A percentile compares a stretch with the other conserved stretches of the same genome.
These are phyloP conservation scores for Saccharomyces kudriavzevii DNA, from an alignment of 805 yeast species.

Conservation along the genomic window DNA sequence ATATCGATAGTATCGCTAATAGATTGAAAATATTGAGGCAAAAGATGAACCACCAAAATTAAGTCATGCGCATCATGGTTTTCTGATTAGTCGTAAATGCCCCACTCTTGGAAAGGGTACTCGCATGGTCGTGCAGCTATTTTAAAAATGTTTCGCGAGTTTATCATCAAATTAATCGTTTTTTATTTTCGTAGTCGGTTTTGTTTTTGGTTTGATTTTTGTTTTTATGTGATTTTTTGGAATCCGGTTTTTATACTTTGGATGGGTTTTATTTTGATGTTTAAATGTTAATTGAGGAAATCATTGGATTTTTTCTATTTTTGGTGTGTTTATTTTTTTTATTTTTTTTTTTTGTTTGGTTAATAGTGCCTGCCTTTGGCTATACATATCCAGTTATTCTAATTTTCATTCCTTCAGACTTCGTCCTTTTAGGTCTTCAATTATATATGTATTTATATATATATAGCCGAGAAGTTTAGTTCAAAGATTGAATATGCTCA, in stretches of 20 bases:
- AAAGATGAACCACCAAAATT: constrained; percentile 34
- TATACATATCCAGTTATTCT: neutral
- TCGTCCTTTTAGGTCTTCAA: neutral
- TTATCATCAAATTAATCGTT: neutral
- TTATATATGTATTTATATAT: neutral
- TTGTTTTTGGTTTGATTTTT: neutral
- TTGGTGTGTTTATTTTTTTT: neutral
- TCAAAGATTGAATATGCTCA: neutral
- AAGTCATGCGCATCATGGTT: neutral
- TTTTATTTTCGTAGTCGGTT: neutral
- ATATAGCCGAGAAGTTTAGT: neutral
- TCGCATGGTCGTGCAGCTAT: neutral
- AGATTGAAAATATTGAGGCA: constrained; percentile 63
- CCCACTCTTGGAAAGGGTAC: neutral
- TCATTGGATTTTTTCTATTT: neutral
- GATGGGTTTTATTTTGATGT: neutral
- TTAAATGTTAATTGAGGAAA: neutral
- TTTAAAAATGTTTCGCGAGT: neutral
- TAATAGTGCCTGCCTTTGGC: neutral
- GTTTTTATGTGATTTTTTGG: neutral
- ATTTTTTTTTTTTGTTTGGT: neutral
- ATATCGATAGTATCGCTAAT: constrained; percentile 74
- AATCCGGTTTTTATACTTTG: neutral
- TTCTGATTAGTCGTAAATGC: neutral
- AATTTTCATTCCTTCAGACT: neutral